Percentiles rank a stretch among this genome's conserved stretches.
Conservation (phyloP, 2,329 filamentous ascomycete species). For the Aspergillus carbonarius region DNA sequence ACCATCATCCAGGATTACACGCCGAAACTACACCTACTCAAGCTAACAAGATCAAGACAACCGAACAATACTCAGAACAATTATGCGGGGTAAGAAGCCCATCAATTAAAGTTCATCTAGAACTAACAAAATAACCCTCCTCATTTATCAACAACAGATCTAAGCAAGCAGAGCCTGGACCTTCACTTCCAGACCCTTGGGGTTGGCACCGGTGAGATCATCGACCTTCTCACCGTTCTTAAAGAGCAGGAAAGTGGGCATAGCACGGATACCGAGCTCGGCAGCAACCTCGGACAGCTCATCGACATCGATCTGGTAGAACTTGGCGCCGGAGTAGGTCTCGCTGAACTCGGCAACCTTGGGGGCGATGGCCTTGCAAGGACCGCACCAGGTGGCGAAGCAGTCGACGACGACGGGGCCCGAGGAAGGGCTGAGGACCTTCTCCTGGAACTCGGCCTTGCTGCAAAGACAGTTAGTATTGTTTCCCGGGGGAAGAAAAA, state of each 20-base stretch:
- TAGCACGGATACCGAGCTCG: conserved; percentile 78
- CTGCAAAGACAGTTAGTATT: conserved; percentile 38
- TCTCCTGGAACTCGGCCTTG: conserved; percentile 58
- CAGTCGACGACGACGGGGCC: conserved; percentile 75
- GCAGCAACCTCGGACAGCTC: conserved; percentile 71
- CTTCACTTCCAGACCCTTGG: conserved; percentile 58
- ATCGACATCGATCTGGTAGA: conserved; percentile 92
- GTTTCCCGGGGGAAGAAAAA: not conserved
- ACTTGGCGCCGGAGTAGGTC: conserved; percentile 62
- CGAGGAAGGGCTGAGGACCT: conserved; percentile 48
- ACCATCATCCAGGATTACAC: not conserved
- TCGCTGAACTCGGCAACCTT: conserved; percentile 64
- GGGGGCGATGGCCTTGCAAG: conserved; percentile 88
- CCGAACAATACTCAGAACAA: not conserved
- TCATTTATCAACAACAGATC: conserved; percentile 3
- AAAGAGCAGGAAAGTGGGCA: conserved; percentile 90
- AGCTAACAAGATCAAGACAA: too few species aligned
- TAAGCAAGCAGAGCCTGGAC: conserved; percentile 26
- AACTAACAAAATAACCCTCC: not conserved
- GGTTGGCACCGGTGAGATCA: conserved; percentile 79
- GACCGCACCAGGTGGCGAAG: conserved; percentile 89
- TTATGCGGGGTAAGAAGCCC: not conserved
- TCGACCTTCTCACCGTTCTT: conserved; percentile 71
- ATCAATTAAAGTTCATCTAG: not conserved
- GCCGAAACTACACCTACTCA: not conserved